phyloP scores from a whole-genome alignment of 108 stramenopile genomes.

The Cyclostephanos invisitatus region DNA sequence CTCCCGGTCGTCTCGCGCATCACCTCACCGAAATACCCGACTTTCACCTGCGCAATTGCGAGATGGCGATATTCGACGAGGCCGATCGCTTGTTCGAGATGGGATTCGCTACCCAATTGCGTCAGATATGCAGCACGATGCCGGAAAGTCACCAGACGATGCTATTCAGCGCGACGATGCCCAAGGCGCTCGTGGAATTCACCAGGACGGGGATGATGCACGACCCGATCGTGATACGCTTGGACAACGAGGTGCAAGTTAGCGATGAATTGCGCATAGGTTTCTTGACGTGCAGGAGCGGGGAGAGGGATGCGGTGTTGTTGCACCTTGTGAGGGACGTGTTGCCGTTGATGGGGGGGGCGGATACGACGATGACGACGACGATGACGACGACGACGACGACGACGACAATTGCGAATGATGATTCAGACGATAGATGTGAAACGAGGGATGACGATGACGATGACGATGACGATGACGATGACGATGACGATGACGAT shows the following conservation, averaged over 20 bases:
- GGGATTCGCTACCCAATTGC: conserved; percentile 95
- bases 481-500: conserved; percentile 55
- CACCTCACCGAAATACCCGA: conserved; percentile 95
- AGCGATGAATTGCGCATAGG: conserved; percentile 91
- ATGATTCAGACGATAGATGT: conserved; percentile 6
- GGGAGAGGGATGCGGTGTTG: conserved; percentile 94
- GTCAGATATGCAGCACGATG: conserved; percentile 70
- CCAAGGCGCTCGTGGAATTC: conserved; percentile 93
- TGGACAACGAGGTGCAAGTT: conserved; percentile 94
- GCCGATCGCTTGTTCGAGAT: conserved; percentile 99
- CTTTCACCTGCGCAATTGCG: conserved; percentile 78
- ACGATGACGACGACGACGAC: conserved; percentile 18
- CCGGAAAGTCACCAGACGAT: conserved; percentile 88
- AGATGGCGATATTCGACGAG: conserved; percentile 95
- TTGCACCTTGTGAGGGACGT: conserved; percentile 92
- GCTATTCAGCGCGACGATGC: conserved; percentile 97
- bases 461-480: not conserved
- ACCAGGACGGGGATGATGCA: conserved; percentile 94
- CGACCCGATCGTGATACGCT: conserved; percentile 94
- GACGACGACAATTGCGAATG: not conserved
- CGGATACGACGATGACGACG: conserved; percentile 9
- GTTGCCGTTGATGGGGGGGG: conserved; percentile 52
- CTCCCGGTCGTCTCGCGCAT: conserved; percentile 98
- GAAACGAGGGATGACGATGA: conserved; percentile 21
- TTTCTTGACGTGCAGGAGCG: conserved; percentile 88